Conservation (phyloP, 345 rosid species). For the Corymbia maculata region DNA sequence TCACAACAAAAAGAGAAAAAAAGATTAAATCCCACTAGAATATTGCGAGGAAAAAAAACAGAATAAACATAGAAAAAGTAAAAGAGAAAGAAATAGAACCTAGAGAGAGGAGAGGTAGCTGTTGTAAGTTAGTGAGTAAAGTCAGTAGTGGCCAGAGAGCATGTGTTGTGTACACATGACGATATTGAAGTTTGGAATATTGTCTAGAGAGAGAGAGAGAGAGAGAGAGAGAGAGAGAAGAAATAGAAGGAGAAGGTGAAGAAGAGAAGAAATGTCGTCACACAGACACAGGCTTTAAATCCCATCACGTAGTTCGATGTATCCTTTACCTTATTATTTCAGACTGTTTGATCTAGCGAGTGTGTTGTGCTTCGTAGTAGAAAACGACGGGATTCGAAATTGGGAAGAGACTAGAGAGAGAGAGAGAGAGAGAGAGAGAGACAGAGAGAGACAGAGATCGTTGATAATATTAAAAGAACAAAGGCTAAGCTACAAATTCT, state of each 20-base stretch:
- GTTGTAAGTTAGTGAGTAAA: conserved; percentile 13
- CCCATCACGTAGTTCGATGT: conserved; percentile 42
- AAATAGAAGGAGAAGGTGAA: background rate
- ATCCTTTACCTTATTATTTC: conserved; percentile 17
- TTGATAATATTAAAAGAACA: conserved; percentile 18
- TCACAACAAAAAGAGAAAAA: background rate
- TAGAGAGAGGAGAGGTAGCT: background rate
- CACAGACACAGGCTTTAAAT: conserved; percentile 23
- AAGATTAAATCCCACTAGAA: background rate
- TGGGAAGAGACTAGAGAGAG: background rate
- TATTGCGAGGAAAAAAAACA: background rate
- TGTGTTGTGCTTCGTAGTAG: background rate
- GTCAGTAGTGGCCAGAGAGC: conserved; percentile 9
- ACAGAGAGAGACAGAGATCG: background rate
- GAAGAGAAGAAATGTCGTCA: background rate
- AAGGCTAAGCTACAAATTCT: conserved; percentile 23
- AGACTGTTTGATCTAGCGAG: background rate
- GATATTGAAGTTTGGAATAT: conserved; percentile 22
- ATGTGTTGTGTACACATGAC: conserved; percentile 1
- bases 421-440: background rate
- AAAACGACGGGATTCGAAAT: conserved; percentile 34
- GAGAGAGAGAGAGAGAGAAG: background rate
- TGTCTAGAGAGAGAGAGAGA: background rate
- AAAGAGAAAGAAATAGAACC: background rate
- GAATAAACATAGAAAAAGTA: background rate